Percentiles rank a stretch among this genome's conserved stretches.
These are phyloP conservation scores for Ophiostoma sp. DNA, from an alignment of 2,329 filamentous ascomycete genomes.

Conservation along the genomic window DNA sequence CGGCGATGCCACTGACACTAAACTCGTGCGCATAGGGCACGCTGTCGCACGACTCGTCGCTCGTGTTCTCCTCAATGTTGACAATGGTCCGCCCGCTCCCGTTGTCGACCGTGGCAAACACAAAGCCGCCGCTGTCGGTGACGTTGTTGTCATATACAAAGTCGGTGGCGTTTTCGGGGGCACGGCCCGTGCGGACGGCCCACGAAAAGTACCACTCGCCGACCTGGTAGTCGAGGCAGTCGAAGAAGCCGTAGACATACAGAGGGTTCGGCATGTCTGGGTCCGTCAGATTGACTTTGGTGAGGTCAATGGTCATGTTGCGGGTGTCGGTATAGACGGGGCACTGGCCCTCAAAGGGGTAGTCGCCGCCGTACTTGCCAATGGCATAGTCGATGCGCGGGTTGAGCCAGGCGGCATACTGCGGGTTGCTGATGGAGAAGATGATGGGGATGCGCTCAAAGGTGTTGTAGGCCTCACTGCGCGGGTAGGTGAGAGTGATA, in stretches of 20 bases:
- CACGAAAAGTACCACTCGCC: slow-evolving; percentile 9
- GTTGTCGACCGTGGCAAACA: slow-evolving; percentile 1
- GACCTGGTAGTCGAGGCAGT: background rate
- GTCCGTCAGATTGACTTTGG: background rate
- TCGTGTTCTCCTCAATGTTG: background rate
- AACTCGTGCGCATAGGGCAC: slow-evolving; percentile 4
- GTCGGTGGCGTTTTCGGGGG: background rate
- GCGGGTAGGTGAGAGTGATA: background rate
- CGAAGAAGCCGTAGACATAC: background rate
- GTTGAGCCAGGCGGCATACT: background rate
- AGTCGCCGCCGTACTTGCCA: slow-evolving; percentile 2
- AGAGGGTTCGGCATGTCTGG: background rate
- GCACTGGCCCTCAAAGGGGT: background rate
- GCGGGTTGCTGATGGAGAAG: slow-evolving; percentile 1
- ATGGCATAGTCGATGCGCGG: slow-evolving; percentile 1
- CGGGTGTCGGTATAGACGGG: background rate
- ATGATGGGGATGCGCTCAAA: background rate
- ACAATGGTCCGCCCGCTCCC: background rate
- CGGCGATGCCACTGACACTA: background rate
- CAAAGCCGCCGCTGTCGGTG: background rate
- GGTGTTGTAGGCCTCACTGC: slow-evolving; percentile 12
- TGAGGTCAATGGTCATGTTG: slow-evolving; percentile 6
- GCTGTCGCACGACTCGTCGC: background rate
- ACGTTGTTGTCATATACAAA: background rate
- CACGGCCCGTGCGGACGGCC: background rate